Conservation (phyloP, 169 alveolate genomes). For the Babesia divergens region DNA sequence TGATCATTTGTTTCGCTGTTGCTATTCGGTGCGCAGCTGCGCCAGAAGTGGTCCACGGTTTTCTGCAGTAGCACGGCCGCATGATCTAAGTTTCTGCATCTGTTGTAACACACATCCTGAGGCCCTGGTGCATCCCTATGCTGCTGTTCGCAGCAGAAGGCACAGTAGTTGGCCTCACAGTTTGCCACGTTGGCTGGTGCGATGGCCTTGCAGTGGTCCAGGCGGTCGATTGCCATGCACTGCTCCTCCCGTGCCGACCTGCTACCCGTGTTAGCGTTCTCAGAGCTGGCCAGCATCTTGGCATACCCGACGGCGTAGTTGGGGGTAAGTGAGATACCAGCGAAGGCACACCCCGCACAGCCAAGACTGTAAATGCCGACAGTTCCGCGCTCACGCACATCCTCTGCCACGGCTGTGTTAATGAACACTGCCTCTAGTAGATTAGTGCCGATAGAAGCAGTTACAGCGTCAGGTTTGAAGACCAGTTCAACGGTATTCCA, state of each 20-base stretch:
- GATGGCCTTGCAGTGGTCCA: slow-evolving; percentile 46
- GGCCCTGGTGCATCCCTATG: slow-evolving; percentile 30
- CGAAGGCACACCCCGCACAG: slow-evolving; percentile 81
- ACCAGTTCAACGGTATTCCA: slow-evolving; percentile 74
- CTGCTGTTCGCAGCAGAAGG: slow-evolving; percentile 45
- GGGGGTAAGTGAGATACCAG: slow-evolving; percentile 69
- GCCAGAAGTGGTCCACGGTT: slow-evolving; percentile 48
- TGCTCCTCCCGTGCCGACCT: neutral
- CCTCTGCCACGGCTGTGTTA: slow-evolving; percentile 64
- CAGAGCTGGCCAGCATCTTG: neutral
- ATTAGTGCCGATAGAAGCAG: slow-evolving; percentile 70
- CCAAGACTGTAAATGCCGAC: slow-evolving; percentile 75
- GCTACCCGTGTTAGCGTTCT: neutral
- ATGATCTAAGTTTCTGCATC: slow-evolving; percentile 36
- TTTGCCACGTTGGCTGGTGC: slow-evolving; percentile 33
- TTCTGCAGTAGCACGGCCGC: slow-evolving; percentile 43
- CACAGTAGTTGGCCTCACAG: slow-evolving; percentile 57
- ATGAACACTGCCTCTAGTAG: slow-evolving; percentile 62
- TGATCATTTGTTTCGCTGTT: neutral
- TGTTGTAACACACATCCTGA: slow-evolving; percentile 43
- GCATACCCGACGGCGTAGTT: slow-evolving; percentile 46
- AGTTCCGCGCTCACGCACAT: slow-evolving; percentile 66
- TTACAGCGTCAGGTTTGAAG: slow-evolving; percentile 65
- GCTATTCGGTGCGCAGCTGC: slow-evolving; percentile 23
- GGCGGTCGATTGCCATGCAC: slow-evolving; percentile 43